Evolutionary conservation across 2,329 filamentous ascomycete species (phyloP).

Genomic region (Xylariales sp.): DNA sequence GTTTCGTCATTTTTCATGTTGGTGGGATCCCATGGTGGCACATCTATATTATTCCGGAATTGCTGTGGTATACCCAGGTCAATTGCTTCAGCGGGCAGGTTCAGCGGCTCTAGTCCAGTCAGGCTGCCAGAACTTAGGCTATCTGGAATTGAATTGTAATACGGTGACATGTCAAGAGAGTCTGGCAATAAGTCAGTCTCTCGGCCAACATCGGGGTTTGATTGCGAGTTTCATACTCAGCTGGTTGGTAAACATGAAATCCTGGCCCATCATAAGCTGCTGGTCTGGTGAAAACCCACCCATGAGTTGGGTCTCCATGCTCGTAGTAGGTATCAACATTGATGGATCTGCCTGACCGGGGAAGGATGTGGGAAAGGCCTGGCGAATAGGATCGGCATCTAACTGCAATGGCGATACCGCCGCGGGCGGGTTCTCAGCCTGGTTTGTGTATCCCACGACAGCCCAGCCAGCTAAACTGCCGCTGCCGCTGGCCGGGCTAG

Average conservation of each 20-base stretch:
- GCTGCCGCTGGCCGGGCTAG: conserved; percentile 44
- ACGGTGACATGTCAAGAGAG: conserved; percentile 16
- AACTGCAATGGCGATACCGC: conserved; percentile 38
- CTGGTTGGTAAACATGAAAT: conserved; percentile 33
- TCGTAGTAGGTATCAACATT: conserved; percentile 16
- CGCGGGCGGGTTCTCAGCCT: conserved; percentile 26
- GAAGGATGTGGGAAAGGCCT: conserved; percentile 28
- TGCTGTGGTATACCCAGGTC: conserved; percentile 33
- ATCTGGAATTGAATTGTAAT: conserved; percentile 10
- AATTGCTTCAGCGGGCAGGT: conserved; percentile 19
- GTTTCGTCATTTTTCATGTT: conserved; percentile 27
- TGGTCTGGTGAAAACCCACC: conserved; percentile 19
- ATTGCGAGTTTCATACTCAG: too few species aligned
- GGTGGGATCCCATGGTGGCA: conserved; percentile 38
- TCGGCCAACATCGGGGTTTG: too few species aligned
- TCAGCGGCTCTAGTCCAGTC: conserved; percentile 22
- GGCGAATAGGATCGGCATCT: conserved; percentile 32
- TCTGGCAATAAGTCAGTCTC: conserved; percentile 1
- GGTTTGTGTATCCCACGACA: conserved; percentile 34
- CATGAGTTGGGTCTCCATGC: conserved; percentile 25
- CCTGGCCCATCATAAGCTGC: conserved; percentile 31
- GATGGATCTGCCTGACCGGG: conserved; percentile 27
- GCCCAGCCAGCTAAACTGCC: conserved; percentile 47
- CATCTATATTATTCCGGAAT: conserved; percentile 29
- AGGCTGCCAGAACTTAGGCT: conserved; percentile 10